Evolutionary conservation across 2,329 filamentous ascomycete species (phyloP).

Genomic region (Paraconiothyrium sp.): DNA sequence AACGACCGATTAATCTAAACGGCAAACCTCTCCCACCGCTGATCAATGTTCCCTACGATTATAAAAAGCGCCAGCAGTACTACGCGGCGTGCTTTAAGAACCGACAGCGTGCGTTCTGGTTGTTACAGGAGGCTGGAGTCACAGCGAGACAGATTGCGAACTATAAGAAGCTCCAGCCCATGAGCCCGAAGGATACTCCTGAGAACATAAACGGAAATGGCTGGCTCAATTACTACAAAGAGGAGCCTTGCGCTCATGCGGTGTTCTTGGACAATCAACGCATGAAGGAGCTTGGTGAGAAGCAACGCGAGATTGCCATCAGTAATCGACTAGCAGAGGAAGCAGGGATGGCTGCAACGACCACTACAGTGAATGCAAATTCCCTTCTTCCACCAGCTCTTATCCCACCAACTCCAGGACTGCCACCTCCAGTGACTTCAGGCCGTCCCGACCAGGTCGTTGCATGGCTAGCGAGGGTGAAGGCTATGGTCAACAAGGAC

Average conservation of each 20-base stretch:
- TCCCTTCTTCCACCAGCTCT: slow-evolving; percentile 29
- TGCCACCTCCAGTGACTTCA: slow-evolving; percentile 5
- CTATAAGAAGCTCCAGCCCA: slow-evolving; percentile 36
- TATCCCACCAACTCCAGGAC: slow-evolving; percentile 33
- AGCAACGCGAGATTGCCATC: slow-evolving; percentile 39
- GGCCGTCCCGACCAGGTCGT: slow-evolving; percentile 19
- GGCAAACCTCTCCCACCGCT: slow-evolving; percentile 37
- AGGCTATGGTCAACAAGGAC: slow-evolving; percentile 9
- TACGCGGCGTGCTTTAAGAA: slow-evolving; percentile 44
- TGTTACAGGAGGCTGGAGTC: slow-evolving; percentile 44
- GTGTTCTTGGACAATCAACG: slow-evolving; percentile 28
- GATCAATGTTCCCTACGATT: slow-evolving; percentile 43
- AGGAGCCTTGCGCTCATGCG: slow-evolving; percentile 32
- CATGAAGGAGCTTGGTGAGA: slow-evolving; percentile 21
- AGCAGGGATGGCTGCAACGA: slow-evolving; percentile 30
- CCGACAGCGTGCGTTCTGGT: slow-evolving; percentile 40
- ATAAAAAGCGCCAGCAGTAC: slow-evolving; percentile 32
- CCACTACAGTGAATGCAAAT: background rate
- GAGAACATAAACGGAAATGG: slow-evolving; percentile 27
- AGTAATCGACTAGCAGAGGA: slow-evolving; percentile 37
- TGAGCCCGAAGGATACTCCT: slow-evolving; percentile 34
- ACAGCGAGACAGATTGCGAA: slow-evolving; percentile 38
- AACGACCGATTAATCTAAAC: slow-evolving; percentile 33
- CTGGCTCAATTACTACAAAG: slow-evolving; percentile 38
- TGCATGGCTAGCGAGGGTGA: slow-evolving; percentile 22